phyloP scores from a whole-genome alignment of 2,329 filamentous ascomycete species.

The Macrophomina phaseolina region DNA sequence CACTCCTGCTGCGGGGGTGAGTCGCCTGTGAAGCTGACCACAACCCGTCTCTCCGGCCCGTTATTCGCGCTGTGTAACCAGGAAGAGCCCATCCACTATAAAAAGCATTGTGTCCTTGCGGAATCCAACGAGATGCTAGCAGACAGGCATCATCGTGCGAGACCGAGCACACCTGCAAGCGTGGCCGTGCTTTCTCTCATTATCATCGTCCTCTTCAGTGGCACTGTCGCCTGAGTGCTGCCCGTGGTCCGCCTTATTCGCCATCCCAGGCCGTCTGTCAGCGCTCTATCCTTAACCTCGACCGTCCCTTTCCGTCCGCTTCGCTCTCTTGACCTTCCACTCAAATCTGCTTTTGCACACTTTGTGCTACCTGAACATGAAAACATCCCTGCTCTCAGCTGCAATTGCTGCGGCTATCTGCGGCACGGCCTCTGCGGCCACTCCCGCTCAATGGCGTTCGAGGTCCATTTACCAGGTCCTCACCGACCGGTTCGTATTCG shows the following conservation, averaged over 20 bases:
- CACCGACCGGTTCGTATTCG: conserved; percentile 42
- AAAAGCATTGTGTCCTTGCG: conserved; percentile 1
- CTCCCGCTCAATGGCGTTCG: conserved; percentile 45
- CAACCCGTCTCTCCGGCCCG: background rate
- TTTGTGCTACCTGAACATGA: conserved; percentile 14
- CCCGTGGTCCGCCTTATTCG: background rate
- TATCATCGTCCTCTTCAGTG: background rate
- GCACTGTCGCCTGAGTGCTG: background rate
- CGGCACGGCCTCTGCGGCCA: conserved; percentile 33
- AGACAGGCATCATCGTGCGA: background rate
- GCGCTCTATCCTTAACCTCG: background rate
- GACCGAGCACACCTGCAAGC: no score
- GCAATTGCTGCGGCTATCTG: conserved; percentile 22
- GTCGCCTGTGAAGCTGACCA: background rate
- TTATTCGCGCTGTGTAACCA: background rate
- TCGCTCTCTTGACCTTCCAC: background rate
- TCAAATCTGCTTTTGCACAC: background rate
- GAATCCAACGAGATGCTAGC: background rate
- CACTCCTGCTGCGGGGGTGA: background rate
- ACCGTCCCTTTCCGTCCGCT: background rate
- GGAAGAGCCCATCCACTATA: background rate
- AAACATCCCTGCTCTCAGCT: conserved; percentile 15
- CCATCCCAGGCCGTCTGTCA: background rate
- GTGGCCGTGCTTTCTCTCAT: no score
- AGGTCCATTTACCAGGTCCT: conserved; percentile 51